These are phyloP conservation scores for Mitragyna speciosa DNA, from an alignment of 257 asterid species.

Conservation along the genomic window DNA sequence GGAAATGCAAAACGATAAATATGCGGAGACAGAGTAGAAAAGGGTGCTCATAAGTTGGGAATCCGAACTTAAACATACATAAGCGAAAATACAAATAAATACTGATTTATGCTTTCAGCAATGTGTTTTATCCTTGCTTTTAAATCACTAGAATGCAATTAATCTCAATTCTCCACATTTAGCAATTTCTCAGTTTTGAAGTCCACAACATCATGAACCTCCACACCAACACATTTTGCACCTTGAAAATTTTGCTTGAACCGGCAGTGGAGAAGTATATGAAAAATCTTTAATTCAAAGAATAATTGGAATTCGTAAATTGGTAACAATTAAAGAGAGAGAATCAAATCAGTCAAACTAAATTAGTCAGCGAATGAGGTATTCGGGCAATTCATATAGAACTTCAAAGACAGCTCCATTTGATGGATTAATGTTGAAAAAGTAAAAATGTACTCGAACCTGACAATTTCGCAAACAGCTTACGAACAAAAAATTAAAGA, in stretches of 20 bases:
- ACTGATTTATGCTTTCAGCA: too few relatives aligned
- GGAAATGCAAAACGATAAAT: too few relatives aligned
- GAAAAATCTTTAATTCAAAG: background rate
- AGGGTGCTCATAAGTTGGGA: background rate
- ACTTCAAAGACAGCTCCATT: background rate
- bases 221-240: background rate
- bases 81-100: background rate
- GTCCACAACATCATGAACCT: background rate
- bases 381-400: background rate
- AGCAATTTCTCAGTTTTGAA: background rate
- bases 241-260: background rate
- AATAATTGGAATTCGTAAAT: background rate
- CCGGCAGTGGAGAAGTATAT: background rate
- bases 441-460: background rate
- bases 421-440: background rate
- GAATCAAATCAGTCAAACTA: too few relatives aligned
- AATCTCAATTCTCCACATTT: background rate
- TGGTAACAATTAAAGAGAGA: background rate
- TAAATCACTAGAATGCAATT: background rate
- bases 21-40: too few relatives aligned
- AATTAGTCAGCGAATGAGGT: background rate
- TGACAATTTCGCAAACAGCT: conserved; percentile 12
- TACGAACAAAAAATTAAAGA: background rate
- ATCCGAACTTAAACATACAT: background rate
- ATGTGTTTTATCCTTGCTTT: background rate